Conservation (phyloP, 495 filamentous ascomycete species). For the Talaromyces stipitatus region DNA sequence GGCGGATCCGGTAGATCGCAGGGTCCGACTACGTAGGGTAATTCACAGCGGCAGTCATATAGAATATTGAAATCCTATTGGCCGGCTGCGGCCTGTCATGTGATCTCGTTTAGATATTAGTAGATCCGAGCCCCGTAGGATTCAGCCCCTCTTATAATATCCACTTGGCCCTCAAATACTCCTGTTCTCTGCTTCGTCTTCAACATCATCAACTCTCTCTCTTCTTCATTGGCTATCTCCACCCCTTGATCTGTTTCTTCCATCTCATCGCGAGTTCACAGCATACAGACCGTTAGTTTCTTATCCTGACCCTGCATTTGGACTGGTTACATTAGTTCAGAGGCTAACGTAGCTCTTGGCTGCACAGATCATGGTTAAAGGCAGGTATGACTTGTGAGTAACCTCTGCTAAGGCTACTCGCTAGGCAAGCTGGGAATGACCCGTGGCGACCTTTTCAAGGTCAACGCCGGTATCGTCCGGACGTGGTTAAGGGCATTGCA, state of each 20-base stretch:
- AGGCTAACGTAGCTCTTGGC: not conserved
- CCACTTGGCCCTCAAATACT: too few relatives aligned
- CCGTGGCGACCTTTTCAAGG: constrained; percentile 98
- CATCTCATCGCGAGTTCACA: not conserved
- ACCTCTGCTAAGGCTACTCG: not conserved
- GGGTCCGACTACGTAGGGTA: too few relatives aligned
- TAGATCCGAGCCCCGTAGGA: too few relatives aligned
- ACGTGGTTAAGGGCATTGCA: constrained; percentile 77
- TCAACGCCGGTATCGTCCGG: constrained; percentile 92
- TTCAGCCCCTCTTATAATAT: too few relatives aligned
- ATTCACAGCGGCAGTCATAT: too few relatives aligned
- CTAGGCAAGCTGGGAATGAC: constrained; percentile 98
- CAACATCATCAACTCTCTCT: not conserved
- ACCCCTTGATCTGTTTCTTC: not conserved
- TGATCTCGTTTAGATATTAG: too few relatives aligned
- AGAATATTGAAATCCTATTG: too few relatives aligned
- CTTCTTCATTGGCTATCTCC: not conserved
- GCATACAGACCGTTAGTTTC: not conserved
- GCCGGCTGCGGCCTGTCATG: too few relatives aligned
- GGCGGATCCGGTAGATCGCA: too few relatives aligned
- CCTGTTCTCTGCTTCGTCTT: not conserved
- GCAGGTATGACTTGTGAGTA: constrained; percentile 67
- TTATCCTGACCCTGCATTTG: not conserved
- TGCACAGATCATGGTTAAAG: constrained; percentile 68
- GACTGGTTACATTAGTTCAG: not conserved